phyloP scores from a whole-genome alignment of 1,284 basidiomycete species.

The Serendipita sp. region DNA sequence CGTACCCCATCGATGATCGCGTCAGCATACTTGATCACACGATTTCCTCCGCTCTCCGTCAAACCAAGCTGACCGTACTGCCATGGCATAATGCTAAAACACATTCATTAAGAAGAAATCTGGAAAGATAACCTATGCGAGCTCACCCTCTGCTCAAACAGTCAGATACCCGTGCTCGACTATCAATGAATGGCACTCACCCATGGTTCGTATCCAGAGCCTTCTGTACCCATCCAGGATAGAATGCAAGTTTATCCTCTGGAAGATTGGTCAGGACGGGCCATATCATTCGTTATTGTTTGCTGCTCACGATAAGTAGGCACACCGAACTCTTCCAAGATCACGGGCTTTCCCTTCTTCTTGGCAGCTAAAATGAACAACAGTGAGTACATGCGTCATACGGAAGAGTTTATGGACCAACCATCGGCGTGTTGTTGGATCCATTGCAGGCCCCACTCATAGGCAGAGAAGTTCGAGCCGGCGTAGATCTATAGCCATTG shows the following conservation, averaged over 20 bases:
- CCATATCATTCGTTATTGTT: not conserved
- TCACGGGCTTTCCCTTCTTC: conserved; percentile 34
- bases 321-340: conserved; percentile 43
- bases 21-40: conserved; percentile 40
- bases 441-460: conserved; percentile 40
- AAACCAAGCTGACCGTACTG: conserved; percentile 38
- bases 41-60: conserved; percentile 37
- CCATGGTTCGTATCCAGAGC: conserved; percentile 36
- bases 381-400: not conserved
- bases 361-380: conserved; percentile 28
- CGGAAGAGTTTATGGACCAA: conserved; percentile 15
- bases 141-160: not conserved
- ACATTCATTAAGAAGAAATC: not conserved
- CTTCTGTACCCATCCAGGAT: conserved; percentile 35
- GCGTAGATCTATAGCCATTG: conserved; percentile 27
- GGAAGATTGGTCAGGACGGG: not conserved
- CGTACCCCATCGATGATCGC: conserved; percentile 31
- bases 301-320: conserved; percentile 25
- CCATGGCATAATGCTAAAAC: conserved; percentile 39
- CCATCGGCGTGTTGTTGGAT: conserved; percentile 33
- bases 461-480: conserved; percentile 35
- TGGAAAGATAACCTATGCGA: not conserved
- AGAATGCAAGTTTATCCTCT: conserved; percentile 39
- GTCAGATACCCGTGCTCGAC: not conserved
- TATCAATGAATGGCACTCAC: conserved; percentile 22